Evolutionary conservation across 2,329 filamentous ascomycete genomes (phyloP).

Genomic region (Neonectria hederae): DNA sequence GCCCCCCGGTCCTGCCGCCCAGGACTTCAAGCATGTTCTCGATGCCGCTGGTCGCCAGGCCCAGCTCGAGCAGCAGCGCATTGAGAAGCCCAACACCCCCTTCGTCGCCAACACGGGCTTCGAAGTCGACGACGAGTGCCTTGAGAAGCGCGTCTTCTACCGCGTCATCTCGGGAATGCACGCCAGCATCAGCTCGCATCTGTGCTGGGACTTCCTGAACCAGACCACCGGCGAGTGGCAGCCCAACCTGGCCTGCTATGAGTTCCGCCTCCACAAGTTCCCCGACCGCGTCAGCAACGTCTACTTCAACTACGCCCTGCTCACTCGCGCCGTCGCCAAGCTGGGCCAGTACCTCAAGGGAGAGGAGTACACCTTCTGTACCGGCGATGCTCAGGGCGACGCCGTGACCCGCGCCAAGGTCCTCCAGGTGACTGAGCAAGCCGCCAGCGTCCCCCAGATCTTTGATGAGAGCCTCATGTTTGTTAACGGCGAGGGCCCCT

Average conservation of each 20-base stretch:
- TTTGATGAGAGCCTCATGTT: constrained; percentile 98
- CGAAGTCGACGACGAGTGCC: constrained; percentile 87
- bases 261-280: constrained; percentile 80
- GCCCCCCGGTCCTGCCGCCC: constrained; percentile 62
- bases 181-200: constrained; percentile 93
- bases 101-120: constrained; percentile 72
- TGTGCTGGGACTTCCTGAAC: constrained; percentile 96
- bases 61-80: constrained; percentile 63
- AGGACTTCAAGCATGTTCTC: constrained; percentile 70
- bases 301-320: constrained; percentile 99
- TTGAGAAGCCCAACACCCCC: constrained; percentile 59
- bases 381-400: constrained; percentile 84
- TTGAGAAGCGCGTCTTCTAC: constrained; percentile 99
- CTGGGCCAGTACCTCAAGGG: constrained; percentile 79
- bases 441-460: constrained; percentile 77
- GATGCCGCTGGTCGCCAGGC: constrained; percentile 68
- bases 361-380: constrained; percentile 86
- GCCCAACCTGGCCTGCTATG: constrained; percentile 90
- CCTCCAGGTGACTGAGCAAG: constrained; percentile 75
- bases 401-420: constrained; percentile 82
- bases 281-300: constrained; percentile 96
- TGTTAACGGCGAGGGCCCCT: constrained; percentile 76
- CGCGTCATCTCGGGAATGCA: constrained; percentile 97
- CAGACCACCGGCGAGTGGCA: constrained; percentile 94
- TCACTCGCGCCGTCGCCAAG: constrained; percentile 91